phyloP scores from a whole-genome alignment of 306 rosid species.

The Vigna radiata region DNA sequence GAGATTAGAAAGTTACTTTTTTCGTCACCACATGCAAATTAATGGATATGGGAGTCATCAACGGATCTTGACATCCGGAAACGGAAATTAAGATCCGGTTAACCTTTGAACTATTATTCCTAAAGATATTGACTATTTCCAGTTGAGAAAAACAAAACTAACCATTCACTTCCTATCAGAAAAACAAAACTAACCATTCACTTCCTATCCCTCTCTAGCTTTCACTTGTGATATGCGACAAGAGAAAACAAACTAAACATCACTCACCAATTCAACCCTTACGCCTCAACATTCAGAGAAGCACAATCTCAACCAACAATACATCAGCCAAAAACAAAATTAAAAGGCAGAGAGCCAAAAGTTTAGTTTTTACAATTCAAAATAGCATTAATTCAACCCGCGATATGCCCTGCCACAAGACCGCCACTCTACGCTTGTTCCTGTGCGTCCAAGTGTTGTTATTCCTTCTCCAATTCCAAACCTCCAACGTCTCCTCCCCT shows the following conservation, averaged over 20 bases:
- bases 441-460: too few species aligned
- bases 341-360: background rate
- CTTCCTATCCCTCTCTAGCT: background rate
- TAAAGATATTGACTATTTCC: background rate
- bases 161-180: background rate
- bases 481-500: too few species aligned
- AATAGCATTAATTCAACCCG: too few species aligned
- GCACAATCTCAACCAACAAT: slow-evolving; percentile 21
- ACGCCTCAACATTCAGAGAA: slow-evolving; percentile 5
- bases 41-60: too few species aligned
- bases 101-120: background rate
- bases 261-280: background rate
- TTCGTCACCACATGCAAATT: too few species aligned
- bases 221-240: slow-evolving; percentile 1
- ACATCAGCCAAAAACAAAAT: background rate
- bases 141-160: background rate
- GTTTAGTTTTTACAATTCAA: too few species aligned
- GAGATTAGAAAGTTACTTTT: too few species aligned
- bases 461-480: too few species aligned
- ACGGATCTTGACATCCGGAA: too few species aligned
- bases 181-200: background rate
- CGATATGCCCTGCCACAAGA: too few species aligned
- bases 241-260: slow-evolving; percentile 18
- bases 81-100: too few species aligned
- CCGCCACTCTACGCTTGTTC: too few species aligned